A percentile compares a stretch with the other conserved stretches of the same genome.
Conservation (phyloP, 306 rosid species). For the Vigna angularis region DNA sequence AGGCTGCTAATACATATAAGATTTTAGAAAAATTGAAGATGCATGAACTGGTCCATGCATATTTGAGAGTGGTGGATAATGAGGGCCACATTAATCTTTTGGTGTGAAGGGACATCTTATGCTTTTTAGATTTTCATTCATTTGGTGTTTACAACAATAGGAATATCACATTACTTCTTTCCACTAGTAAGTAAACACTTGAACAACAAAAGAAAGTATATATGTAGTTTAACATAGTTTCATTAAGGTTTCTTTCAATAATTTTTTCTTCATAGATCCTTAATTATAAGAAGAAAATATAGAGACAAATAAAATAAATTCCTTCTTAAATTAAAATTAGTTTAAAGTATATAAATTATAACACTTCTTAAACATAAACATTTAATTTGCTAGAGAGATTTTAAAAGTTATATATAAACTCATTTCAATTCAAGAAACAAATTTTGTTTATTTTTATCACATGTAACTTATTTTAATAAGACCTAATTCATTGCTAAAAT, state of each 20-base stretch:
- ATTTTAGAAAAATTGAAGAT: background rate
- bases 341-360: no score
- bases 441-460: background rate
- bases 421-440: background rate
- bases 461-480: background rate
- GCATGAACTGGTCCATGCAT: background rate
- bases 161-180: background rate
- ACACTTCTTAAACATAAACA: no score
- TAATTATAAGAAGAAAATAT: no score
- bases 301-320: no score
- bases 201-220: background rate
- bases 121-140: constrained; percentile 6
- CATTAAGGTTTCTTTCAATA: background rate
- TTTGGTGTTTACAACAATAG: background rate
- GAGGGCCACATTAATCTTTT: background rate
- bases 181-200: background rate
- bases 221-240: background rate
- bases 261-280: no score
- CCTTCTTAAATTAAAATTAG: no score
- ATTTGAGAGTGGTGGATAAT: background rate
- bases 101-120: background rate
- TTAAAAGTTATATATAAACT: background rate
- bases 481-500: background rate
- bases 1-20: background rate
- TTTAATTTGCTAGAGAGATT: no score